Conservation (phyloP, 2,329 filamentous ascomycete genomes). For the Neophaeococcomyces mojaviensis region DNA sequence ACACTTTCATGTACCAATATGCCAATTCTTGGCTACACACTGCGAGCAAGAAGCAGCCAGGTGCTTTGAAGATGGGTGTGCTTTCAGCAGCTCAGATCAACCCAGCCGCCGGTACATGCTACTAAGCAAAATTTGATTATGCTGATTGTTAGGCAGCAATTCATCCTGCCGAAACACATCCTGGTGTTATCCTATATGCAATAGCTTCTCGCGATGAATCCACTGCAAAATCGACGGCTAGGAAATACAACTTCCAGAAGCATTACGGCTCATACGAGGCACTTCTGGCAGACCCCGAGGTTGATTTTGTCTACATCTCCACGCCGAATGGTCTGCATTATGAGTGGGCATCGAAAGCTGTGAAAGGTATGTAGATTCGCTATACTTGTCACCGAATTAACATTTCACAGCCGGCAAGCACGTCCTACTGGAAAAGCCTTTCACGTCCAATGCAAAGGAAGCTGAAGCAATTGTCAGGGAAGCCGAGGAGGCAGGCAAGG, state of each 20-base stretch:
- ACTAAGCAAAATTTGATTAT: too few relatives aligned
- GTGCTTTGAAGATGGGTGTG: conserved; percentile 23
- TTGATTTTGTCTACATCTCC: conserved; percentile 47
- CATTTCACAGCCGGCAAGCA: conserved; percentile 38
- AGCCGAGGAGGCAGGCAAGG: conserved; percentile 31
- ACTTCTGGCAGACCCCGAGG: conserved; percentile 21
- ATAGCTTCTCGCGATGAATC: conserved; percentile 45
- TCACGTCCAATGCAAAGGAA: conserved; percentile 40
- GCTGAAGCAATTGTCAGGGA: conserved; percentile 40
- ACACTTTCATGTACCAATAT: conserved; percentile 24
- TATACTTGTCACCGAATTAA: too few relatives aligned
- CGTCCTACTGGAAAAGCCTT: conserved; percentile 50
- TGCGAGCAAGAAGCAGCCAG: conserved; percentile 20
- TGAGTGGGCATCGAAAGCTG: conserved; percentile 43
- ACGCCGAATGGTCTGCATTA: conserved; percentile 34
- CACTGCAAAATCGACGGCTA: conserved; percentile 44
- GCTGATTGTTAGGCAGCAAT: too few relatives aligned
- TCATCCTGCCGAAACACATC: conserved; percentile 44
- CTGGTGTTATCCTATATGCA: conserved; percentile 46
- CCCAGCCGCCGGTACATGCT: conserved; percentile 15
- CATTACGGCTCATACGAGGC: conserved; percentile 22
- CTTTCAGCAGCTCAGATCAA: conserved; percentile 24
- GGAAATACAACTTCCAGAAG: conserved; percentile 44
- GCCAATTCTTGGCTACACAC: conserved; percentile 20
- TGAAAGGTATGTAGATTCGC: conserved; percentile 27